A percentile compares a stretch with the other conserved stretches of the same genome.
Conservation (phyloP, 805 yeast species). For the Wickerhamiella alocasiicola region DNA sequence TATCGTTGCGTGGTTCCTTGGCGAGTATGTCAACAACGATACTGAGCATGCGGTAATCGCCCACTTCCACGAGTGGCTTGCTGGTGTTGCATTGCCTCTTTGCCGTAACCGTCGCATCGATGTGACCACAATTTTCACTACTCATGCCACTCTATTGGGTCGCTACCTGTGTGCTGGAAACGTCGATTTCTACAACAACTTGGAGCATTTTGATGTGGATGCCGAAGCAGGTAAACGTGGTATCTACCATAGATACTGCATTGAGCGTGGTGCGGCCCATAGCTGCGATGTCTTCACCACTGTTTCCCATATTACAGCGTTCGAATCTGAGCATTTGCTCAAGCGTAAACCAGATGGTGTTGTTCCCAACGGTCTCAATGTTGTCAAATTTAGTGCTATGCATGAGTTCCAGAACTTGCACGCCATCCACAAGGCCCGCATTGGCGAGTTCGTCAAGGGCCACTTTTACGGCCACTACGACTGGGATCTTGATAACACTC, state of each 20-base stretch:
- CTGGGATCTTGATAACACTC: slow-evolving; percentile 84
- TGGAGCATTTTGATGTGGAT: slow-evolving; percentile 83
- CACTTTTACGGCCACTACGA: slow-evolving; percentile 96
- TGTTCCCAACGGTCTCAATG: slow-evolving; percentile 90
- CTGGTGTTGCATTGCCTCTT: slow-evolving; percentile 88
- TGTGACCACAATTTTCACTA: slow-evolving; percentile 89
- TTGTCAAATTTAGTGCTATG: slow-evolving; percentile 90
- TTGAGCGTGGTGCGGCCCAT: slow-evolving; percentile 93
- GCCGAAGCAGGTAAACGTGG: slow-evolving; percentile 98
- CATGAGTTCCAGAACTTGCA: slow-evolving; percentile 97
- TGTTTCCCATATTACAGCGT: slow-evolving; percentile 95
- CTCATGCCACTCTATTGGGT: slow-evolving; percentile 93
- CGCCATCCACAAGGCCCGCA: slow-evolving; percentile 80
- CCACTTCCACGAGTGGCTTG: slow-evolving; percentile 97
- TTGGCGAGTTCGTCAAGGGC: slow-evolving; percentile 89
- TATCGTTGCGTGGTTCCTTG: slow-evolving; percentile 91
- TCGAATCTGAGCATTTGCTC: slow-evolving; percentile 80
- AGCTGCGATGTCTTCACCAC: slow-evolving; percentile 95
- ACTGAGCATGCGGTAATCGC: slow-evolving; percentile 78
- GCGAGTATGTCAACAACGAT: slow-evolving; percentile 80
- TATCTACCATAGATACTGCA: slow-evolving; percentile 91
- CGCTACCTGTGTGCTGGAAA: slow-evolving; percentile 94
- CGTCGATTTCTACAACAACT: slow-evolving; percentile 87
- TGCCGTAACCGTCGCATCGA: slow-evolving; percentile 87
- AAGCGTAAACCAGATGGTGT: slow-evolving; percentile 98